Evolutionary conservation across 768 basidiomycete species (phyloP).

Genomic region (Auriscalpium orientale): DNA sequence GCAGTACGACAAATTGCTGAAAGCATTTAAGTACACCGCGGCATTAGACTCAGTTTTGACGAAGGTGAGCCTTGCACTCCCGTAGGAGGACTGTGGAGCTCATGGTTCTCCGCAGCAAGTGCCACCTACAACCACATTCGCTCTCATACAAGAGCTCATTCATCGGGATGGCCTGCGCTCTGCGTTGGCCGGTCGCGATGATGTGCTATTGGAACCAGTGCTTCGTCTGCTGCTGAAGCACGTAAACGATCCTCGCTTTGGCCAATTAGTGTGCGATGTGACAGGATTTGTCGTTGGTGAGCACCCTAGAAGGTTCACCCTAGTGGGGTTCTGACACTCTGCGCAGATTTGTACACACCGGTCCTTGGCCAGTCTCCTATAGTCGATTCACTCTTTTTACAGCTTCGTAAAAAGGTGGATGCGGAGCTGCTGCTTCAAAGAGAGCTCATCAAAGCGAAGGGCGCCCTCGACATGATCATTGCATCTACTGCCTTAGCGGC

Average conservation of each 20-base stretch:
- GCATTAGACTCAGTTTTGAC: slow-evolving; percentile 88
- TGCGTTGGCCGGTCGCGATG: slow-evolving; percentile 87
- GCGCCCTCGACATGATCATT: slow-evolving; percentile 88
- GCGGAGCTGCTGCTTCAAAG: slow-evolving; percentile 84
- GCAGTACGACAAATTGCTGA: slow-evolving; percentile 85
- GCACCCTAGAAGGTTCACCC: slow-evolving; percentile 17
- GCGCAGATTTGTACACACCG: slow-evolving; percentile 80
- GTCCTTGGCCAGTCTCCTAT: slow-evolving; percentile 92
- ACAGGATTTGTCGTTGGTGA: slow-evolving; percentile 76
- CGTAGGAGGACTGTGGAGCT: neutral
- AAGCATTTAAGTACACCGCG: slow-evolving; percentile 89
- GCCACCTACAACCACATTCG: slow-evolving; percentile 79
- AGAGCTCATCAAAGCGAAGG: slow-evolving; percentile 74
- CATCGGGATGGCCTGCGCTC: slow-evolving; percentile 83
- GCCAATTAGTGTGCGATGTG: slow-evolving; percentile 80
- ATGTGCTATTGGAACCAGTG: slow-evolving; percentile 86
- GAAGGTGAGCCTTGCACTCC: slow-evolving; percentile 44
- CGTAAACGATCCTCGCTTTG: slow-evolving; percentile 85
- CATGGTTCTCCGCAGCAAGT: slow-evolving; percentile 47
- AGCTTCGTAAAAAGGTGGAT: slow-evolving; percentile 75
- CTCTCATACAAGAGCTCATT: slow-evolving; percentile 87
- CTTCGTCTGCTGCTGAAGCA: slow-evolving; percentile 81
- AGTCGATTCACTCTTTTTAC: slow-evolving; percentile 79
- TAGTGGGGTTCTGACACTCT: slow-evolving; percentile 6
- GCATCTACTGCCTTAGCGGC: slow-evolving; percentile 40